Percentiles rank a stretch among this genome's conserved stretches.
Conservation (phyloP, 495 filamentous ascomycete species). For the Chlorociboria aeruginascens region DNA sequence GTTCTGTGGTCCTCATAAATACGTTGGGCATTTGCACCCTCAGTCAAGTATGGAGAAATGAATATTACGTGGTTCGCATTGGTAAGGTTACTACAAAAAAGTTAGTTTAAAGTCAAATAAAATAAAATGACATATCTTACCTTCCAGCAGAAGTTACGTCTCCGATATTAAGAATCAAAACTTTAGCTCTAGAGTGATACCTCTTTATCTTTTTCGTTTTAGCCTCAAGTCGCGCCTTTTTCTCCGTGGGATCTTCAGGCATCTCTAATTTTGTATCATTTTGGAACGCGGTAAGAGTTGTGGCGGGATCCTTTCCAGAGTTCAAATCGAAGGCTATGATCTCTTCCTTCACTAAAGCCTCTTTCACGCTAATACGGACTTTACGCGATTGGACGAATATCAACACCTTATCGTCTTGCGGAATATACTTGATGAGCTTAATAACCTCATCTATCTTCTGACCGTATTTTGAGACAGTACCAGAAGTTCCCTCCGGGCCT, state of each 20-base stretch:
- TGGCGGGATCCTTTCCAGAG: not conserved
- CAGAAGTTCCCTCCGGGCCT: too few relatives aligned
- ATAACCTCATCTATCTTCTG: slow-evolving; percentile 38
- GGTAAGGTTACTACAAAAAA: slow-evolving; percentile 48
- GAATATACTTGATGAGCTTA: slow-evolving; percentile 30
- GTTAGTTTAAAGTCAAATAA: slow-evolving; percentile 13
- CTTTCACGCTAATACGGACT: slow-evolving; percentile 24
- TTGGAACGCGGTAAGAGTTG: slow-evolving; percentile 5
- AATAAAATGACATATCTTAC: slow-evolving; percentile 31
- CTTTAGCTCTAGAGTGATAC: slow-evolving; percentile 20
- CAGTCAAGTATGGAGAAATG: slow-evolving; percentile 44
- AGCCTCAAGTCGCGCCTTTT: too few relatives aligned
- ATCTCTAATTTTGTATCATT: slow-evolving; percentile 10
- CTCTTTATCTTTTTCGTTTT: not conserved
- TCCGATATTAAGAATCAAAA: slow-evolving; percentile 55
- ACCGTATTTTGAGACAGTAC: not conserved
- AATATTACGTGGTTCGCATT: slow-evolving; percentile 73
- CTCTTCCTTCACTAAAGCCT: slow-evolving; percentile 16
- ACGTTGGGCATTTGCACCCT: slow-evolving; percentile 30
- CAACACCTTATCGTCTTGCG: slow-evolving; percentile 33
- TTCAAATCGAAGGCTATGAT: slow-evolving; percentile 19
- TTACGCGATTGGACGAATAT: slow-evolving; percentile 41
- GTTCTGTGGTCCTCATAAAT: slow-evolving; percentile 48
- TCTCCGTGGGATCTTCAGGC: slow-evolving; percentile 6
- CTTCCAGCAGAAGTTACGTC: slow-evolving; percentile 54